Evolutionary conservation across 352 stramenopile species (phyloP).

Genomic region (Blastocystis sp.): DNA sequence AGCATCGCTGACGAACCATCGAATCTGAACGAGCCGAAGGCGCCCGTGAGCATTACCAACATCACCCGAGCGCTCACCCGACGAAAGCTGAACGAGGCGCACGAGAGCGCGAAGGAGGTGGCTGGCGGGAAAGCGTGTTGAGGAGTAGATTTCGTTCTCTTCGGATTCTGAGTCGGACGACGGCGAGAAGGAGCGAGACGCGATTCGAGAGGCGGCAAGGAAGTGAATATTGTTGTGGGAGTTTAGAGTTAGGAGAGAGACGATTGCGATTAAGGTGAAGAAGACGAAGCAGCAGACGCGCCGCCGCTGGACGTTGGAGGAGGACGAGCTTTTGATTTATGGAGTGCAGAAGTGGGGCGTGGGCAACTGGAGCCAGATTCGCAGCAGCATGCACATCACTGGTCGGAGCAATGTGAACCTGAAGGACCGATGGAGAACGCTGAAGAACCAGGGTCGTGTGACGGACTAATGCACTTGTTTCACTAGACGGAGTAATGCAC

Average conservation of each 20-base stretch:
- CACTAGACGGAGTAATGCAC: neutral
- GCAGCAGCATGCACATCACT: neutral
- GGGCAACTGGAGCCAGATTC: constrained; percentile 23
- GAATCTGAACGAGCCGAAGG: neutral
- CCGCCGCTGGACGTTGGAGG: constrained; percentile 39
- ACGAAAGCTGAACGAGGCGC: constrained; percentile 27
- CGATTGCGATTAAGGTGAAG: neutral
- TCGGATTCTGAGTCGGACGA: neutral
- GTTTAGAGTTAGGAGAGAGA: neutral
- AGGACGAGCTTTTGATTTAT: constrained; percentile 29
- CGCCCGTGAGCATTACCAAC: neutral
- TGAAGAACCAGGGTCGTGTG: neutral
- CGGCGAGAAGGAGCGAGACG: neutral
- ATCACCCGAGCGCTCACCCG: neutral
- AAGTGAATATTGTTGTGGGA: neutral
- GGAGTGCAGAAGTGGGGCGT: constrained; percentile 22
- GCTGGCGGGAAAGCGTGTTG: neutral
- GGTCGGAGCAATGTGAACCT: neutral
- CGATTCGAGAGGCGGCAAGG: neutral
- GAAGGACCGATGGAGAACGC: constrained; percentile 63
- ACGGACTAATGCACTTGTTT: neutral
- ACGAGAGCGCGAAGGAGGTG: constrained; percentile 52
- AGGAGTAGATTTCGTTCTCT: neutral
- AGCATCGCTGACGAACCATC: neutral
- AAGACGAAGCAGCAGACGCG: neutral